Base-by-base conservation (phyloP, 1,284 basidiomycete species). In the Boletus calvinii region DNA sequence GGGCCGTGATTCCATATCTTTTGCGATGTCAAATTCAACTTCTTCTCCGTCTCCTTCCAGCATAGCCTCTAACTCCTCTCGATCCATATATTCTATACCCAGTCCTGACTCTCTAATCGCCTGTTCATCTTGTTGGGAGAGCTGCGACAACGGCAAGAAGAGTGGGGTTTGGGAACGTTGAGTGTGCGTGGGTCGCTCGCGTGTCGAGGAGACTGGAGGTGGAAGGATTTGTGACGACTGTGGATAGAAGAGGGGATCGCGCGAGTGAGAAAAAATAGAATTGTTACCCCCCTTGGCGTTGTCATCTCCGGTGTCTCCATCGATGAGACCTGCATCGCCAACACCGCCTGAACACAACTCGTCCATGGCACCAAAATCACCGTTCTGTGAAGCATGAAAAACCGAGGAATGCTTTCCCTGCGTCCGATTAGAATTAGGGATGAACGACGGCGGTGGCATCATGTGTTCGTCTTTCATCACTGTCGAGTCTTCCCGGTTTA, bases 21-120 rank as follows among this genome's bases (percentile, higher is more conserved):
- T 54, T 31, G 62, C 54, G 31, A 69, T 54, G 36, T 72, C 71
- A 59, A 77, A 75, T 20, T 69, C 76, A 29, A 85, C 78, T 64
- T 87, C 85, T 56, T 83, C 81, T 2, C 77, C 85, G 2, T 85
- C 84, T 38, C 75, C 84, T 52, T 85, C 84, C 30, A 87, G 67
- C 77, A 88, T 78, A 20, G 76, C 79, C 29, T 72, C 74, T 40
- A 89, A 69, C 62, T 87, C 84, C 17, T 81, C 76, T n/a, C 68
- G 74, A 53, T 77, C 72, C 84, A 89, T 86, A 54, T 75, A 62
- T 59, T 86, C 85, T 32, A 84, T 74, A 2, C 82, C 85, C 17
- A 87, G 67, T 7, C 85, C 85, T 4, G 82, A 81, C 34, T 75
- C 74, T 44, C 74, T 74, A 32, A 87, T 73, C 8, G 73, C 71